Evolutionary conservation across 805 yeast genomes (phyloP), one percentile per base, ranked within the genome.

Genomic region (Candida parachauliodes): DNA sequence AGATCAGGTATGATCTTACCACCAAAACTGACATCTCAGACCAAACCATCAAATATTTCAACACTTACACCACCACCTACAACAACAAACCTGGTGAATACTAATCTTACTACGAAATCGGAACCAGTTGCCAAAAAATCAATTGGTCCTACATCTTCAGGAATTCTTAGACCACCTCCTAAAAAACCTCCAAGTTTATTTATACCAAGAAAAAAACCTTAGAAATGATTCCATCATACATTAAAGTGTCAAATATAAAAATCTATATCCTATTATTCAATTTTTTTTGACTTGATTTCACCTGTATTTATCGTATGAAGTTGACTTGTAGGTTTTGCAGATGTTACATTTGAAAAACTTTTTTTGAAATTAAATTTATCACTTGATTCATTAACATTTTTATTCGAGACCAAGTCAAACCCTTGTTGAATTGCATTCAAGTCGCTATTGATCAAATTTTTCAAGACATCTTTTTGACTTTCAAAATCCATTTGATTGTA

Each of bases 81-180:
- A n/a, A 5, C 32, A 11, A n/a, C 16, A 11, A 9, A 15, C 16
- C 10, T 14, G 6, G 7, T n/a, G 6, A 8, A 10, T 16, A 9
- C 24, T 7, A 12, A 23, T 30, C 20, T 20, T 15, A 12, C 33
- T 11, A n/a, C 21, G 11, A 16, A 5, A 16, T 6, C 21, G 4
- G 17, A 5, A 5, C 4, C 32, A 18, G 5, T 15, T 11, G 14
- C 28, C 8, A 21, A 18, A 21, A 29, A n/a, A 30, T 8, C 27
- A 12, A 10, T 16, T 19, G 35, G 30, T 12, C 44, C 41, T 9
- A 28, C 44, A 18, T 41, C 45, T 8, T 34, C 45, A 8, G 45
- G 45, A 16, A 34, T 33, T 5, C 26, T 41, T 10, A 34, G 16
- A 34, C 40, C 37, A 8, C 34, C 43, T 4, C 28, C 36, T 14